Evolutionary conservation across 495 filamentous ascomycete genomes (phyloP).

Genomic region (Penicillium parvum): DNA sequence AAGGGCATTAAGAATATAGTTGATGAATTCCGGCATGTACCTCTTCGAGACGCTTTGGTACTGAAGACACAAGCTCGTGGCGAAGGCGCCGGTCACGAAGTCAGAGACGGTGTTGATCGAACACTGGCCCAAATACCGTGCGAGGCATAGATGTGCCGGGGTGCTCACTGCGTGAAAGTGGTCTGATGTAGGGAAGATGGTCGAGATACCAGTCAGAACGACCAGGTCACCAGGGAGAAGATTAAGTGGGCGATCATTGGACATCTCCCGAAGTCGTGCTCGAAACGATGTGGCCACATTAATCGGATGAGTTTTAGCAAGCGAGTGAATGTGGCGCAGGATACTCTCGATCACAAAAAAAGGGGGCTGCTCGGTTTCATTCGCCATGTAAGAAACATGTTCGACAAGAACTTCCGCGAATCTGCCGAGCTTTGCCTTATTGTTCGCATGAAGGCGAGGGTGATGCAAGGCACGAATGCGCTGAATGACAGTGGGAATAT

Average conservation of each 20-base stretch:
- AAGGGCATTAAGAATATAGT: constrained; percentile 75
- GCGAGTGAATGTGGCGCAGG: constrained; percentile 77
- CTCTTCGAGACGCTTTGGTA: constrained; percentile 79
- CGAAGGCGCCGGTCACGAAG: constrained; percentile 69
- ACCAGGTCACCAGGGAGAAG: constrained; percentile 72
- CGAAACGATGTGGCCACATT: constrained; percentile 75
- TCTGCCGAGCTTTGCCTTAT: constrained; percentile 73
- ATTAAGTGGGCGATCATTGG: constrained; percentile 52
- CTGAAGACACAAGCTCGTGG: constrained; percentile 68
- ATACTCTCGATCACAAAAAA: constrained; percentile 62
- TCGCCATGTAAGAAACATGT: constrained; percentile 67
- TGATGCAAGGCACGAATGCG: constrained; percentile 85
- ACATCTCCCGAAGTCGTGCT: constrained; percentile 60
- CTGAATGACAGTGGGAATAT: constrained; percentile 77
- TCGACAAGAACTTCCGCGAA: constrained; percentile 75
- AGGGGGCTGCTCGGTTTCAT: constrained; percentile 43
- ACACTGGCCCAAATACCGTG: constrained; percentile 76
- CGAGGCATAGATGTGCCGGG: constrained; percentile 75
- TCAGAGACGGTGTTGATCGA: constrained; percentile 58
- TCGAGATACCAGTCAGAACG: constrained; percentile 73
- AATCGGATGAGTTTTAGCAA: constrained; percentile 76
- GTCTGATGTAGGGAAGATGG: constrained; percentile 90
- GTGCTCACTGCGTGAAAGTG: constrained; percentile 93
- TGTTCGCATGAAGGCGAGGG: constrained; percentile 75
- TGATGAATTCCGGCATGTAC: constrained; percentile 82